Conservation (phyloP, 768 basidiomycete species). For the Collybia nuda region DNA sequence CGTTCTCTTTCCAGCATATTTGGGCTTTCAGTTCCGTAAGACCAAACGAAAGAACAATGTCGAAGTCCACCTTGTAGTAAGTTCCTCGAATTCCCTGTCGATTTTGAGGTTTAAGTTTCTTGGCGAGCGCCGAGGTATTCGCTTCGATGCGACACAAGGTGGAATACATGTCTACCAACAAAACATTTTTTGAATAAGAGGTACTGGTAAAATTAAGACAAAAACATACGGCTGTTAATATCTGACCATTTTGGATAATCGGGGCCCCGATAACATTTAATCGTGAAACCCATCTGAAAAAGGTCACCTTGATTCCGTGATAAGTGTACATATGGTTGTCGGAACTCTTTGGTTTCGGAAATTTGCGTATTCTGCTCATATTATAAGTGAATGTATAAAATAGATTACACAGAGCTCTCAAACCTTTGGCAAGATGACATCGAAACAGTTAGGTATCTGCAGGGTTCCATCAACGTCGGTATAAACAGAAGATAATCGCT, state of each 20-base stretch:
- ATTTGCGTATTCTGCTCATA: slow-evolving; percentile 34
- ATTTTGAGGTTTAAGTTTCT: no score
- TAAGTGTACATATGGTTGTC: slow-evolving; percentile 5
- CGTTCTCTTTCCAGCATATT: slow-evolving; percentile 18
- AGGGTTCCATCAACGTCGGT: background rate
- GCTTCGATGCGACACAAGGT: slow-evolving; percentile 10
- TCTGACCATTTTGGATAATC: background rate
- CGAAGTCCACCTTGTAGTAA: slow-evolving; percentile 15
- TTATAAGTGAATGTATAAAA: no score
- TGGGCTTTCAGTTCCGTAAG: slow-evolving; percentile 21
- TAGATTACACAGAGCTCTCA: background rate
- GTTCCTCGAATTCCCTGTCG: background rate
- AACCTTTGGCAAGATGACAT: slow-evolving; percentile 24
- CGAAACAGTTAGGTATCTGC: slow-evolving; percentile 15
- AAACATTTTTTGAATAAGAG: no score
- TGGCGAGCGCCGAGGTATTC: slow-evolving; percentile 1
- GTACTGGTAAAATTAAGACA: no score
- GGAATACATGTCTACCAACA: no score
- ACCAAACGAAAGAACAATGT: slow-evolving; percentile 18
- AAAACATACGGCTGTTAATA: background rate
- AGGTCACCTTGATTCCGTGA: background rate
- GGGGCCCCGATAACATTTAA: slow-evolving; percentile 1
- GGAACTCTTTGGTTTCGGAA: slow-evolving; percentile 19
- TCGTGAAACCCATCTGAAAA: background rate
- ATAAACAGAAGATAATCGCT: background rate